These are phyloP conservation scores for Jaltomata sinuosa DNA, from an alignment of 257 asterid species.

Conservation along the genomic window DNA sequence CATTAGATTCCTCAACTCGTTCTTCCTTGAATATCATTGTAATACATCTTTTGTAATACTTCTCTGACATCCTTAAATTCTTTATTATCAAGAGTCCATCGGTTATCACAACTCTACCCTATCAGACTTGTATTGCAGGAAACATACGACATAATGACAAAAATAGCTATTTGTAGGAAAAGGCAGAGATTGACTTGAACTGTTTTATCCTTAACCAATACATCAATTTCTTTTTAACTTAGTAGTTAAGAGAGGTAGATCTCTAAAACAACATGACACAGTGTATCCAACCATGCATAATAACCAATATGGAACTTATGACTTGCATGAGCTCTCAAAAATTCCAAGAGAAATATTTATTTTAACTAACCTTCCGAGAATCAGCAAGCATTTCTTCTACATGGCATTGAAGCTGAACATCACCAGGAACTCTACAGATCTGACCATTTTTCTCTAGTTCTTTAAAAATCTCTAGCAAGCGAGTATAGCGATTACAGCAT, in stretches of 20 bases:
- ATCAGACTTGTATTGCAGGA: not conserved
- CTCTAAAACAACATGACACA: not conserved
- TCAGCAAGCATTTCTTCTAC: constrained; percentile 36
- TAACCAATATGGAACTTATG: not conserved
- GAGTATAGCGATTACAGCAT: constrained; percentile 79
- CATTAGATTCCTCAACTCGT: not conserved
- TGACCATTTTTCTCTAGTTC: constrained; percentile 73
- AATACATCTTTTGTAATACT: no score
- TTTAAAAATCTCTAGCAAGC: constrained; percentile 79
- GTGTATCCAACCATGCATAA: not conserved
- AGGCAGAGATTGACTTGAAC: not conserved
- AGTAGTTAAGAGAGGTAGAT: not conserved
- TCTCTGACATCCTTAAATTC: not conserved
- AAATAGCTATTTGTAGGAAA: not conserved
- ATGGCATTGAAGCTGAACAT: constrained; percentile 59
- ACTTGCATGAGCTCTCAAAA: not conserved
- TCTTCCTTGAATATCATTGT: not conserved
- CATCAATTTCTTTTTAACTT: not conserved
- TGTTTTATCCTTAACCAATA: not conserved
- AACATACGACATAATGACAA: not conserved
- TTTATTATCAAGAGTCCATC: not conserved
- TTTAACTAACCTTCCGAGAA: constrained; percentile 41
- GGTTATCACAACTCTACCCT: not conserved
- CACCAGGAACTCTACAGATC: constrained; percentile 69
- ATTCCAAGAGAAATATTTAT: not conserved